These are phyloP conservation scores for Claviceps arundinis DNA, from an alignment of 2,329 filamentous ascomycete genomes.

Conservation along the genomic window DNA sequence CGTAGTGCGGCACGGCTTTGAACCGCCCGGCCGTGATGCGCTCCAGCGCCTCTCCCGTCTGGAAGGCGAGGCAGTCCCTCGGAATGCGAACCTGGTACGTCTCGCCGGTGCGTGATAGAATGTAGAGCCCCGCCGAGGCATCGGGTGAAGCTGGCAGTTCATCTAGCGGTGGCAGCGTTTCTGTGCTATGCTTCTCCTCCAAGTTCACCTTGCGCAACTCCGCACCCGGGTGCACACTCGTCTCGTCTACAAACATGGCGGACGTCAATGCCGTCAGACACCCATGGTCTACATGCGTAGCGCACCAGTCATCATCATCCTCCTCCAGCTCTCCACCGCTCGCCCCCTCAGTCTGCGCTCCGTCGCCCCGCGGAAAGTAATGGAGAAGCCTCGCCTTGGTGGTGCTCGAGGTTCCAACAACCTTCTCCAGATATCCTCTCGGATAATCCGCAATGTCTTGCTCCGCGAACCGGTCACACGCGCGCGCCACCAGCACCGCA, in stretches of 20 bases:
- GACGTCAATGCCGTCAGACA: slow-evolving; percentile 89
- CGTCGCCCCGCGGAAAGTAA: slow-evolving; percentile 59
- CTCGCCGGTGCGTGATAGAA: slow-evolving; percentile 68
- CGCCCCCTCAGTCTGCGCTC: neutral
- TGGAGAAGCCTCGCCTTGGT: slow-evolving; percentile 88
- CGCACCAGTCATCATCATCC: slow-evolving; percentile 83
- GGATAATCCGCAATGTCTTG: slow-evolving; percentile 67
- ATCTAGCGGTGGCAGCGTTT: slow-evolving; percentile 37
- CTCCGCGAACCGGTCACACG: slow-evolving; percentile 76
- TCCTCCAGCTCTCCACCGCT: slow-evolving; percentile 12
- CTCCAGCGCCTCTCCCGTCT: slow-evolving; percentile 86
- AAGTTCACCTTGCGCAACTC: neutral
- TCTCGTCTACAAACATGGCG: slow-evolving; percentile 90
- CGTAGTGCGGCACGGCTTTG: slow-evolving; percentile 92
- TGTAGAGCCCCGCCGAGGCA: slow-evolving; percentile 79
- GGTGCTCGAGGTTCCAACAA: slow-evolving; percentile 73
- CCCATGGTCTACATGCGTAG: slow-evolving; percentile 79
- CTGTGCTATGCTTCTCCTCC: neutral
- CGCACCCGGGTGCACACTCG: slow-evolving; percentile 7
- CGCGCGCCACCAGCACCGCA: slow-evolving; percentile 76
- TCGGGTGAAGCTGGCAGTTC: slow-evolving; percentile 72
- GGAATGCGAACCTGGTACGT: slow-evolving; percentile 90
- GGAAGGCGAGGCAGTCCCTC: slow-evolving; percentile 82
- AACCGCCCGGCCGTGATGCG: slow-evolving; percentile 84
- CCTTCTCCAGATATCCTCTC: slow-evolving; percentile 66